Conservation (phyloP, 192 early-diverging fungal genomes). For the Phycomyces blakesleeanus region DNA sequence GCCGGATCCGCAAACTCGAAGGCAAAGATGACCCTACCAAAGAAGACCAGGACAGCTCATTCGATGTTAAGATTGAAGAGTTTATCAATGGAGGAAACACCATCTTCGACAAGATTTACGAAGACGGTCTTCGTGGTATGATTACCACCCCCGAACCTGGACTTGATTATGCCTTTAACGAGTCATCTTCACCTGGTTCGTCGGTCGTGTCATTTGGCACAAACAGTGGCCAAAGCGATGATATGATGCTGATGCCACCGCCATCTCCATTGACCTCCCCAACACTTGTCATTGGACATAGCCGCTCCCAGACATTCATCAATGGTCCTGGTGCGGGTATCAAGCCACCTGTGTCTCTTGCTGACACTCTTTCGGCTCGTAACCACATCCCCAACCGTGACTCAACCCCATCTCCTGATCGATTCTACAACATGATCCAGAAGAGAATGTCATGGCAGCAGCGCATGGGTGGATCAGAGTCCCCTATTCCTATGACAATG, state of each 20-base stretch:
- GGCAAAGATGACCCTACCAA: neutral
- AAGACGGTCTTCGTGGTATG: conserved; percentile 35
- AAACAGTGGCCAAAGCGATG: conserved; percentile 4
- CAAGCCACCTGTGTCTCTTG: conserved; percentile 7
- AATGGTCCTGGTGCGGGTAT: conserved; percentile 7
- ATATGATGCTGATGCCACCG: conserved; percentile 5
- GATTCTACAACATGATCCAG: conserved; percentile 34
- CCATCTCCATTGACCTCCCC: conserved; percentile 6
- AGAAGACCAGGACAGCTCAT: conserved; percentile 1
- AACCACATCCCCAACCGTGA: conserved; percentile 12
- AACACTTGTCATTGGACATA: neutral
- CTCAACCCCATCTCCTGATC: conserved; percentile 31
- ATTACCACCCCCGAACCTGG: conserved; percentile 28
- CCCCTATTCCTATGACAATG: conserved; percentile 26
- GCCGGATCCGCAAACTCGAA: conserved; percentile 28
- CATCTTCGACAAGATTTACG: conserved; percentile 42
- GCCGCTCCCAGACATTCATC: conserved; percentile 9
- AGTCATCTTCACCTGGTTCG: conserved; percentile 11
- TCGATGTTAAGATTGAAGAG: conserved; percentile 32
- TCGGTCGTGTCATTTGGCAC: conserved; percentile 1
- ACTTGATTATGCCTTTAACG: conserved; percentile 4
- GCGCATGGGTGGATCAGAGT: conserved; percentile 13
- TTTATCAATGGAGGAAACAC: conserved; percentile 35
- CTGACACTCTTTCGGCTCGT: conserved; percentile 6
- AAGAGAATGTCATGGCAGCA: conserved; percentile 32